A percentile compares a stretch with the other conserved stretches of the same genome.
Conservation (phyloP, 768 basidiomycete genomes). For the Suillus decipiens region DNA sequence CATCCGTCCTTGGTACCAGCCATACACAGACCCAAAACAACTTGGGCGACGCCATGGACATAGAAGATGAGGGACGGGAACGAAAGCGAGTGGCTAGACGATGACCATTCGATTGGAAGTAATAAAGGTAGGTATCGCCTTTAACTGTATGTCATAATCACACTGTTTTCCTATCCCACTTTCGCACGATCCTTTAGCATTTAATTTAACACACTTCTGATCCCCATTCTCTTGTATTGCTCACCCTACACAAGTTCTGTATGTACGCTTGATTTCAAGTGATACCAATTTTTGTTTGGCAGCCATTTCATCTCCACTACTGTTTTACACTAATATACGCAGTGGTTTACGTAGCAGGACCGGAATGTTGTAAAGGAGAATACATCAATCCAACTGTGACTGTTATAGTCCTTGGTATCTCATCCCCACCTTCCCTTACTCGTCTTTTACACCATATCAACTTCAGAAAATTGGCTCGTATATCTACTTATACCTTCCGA, state of each 20-base stretch:
- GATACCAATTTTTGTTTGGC: constrained; percentile 9
- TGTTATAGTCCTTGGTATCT: neutral
- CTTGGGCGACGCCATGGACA: constrained; percentile 61
- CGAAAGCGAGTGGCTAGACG: constrained; percentile 73
- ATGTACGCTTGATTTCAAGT: constrained; percentile 10
- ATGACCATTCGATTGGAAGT: constrained; percentile 30
- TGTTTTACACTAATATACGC: constrained; percentile 9
- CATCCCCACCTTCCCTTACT: neutral
- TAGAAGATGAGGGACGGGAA: constrained; percentile 77
- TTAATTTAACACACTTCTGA: constrained; percentile 6
- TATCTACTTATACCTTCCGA: neutral
- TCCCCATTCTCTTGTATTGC: neutral
- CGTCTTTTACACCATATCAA: neutral
- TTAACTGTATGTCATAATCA: constrained; percentile 14
- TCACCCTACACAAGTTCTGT: neutral
- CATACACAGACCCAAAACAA: constrained; percentile 41
- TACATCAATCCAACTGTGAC: neutral
- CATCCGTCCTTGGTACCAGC: constrained; percentile 33
- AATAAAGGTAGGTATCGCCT: constrained; percentile 1
- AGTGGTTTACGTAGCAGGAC: constrained; percentile 1
- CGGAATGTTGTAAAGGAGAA: constrained; percentile 1
- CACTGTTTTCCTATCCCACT: constrained; percentile 1
- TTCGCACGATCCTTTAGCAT: neutral
- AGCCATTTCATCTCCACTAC: neutral
- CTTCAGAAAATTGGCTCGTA: neutral